A percentile compares a stretch with the other conserved stretches of the same genome.
These are phyloP conservation scores for Cytidiella melzeri DNA, from an alignment of 768 basidiomycete genomes.

Conservation along the genomic window DNA sequence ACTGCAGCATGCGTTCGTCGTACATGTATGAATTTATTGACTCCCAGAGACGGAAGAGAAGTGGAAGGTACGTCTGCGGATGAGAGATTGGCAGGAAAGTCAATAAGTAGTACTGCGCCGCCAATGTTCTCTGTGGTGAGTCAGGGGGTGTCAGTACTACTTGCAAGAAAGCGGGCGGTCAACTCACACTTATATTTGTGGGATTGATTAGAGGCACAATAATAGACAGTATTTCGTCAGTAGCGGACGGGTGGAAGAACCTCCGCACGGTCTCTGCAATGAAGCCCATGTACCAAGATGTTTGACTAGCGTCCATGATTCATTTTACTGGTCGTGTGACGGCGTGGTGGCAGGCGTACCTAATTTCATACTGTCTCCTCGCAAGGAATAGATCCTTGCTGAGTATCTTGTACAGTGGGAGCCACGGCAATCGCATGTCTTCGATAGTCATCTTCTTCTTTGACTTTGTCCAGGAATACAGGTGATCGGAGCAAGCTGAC, in stretches of 20 bases:
- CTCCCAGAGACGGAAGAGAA: constrained; percentile 84
- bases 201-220: constrained; percentile 79
- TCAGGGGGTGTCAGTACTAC: neutral
- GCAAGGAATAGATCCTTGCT: constrained; percentile 72
- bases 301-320: constrained; percentile 38
- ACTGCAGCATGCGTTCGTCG: constrained; percentile 85
- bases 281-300: constrained; percentile 74
- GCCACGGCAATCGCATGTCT: constrained; percentile 80
- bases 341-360: constrained; percentile 34
- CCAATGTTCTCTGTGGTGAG: constrained; percentile 52
- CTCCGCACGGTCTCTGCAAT: constrained; percentile 62
- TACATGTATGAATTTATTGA: constrained; percentile 85
- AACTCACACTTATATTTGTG: constrained; percentile 62
- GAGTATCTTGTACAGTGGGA: constrained; percentile 67
- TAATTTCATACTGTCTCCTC: constrained; percentile 73
- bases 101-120: constrained; percentile 79
- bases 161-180: neutral
- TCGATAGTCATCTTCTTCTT: constrained; percentile 72
- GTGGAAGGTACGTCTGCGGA: constrained; percentile 77
- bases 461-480: constrained; percentile 54
- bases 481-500: constrained; percentile 58
- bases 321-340: neutral
- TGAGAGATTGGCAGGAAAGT: constrained; percentile 83
- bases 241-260: constrained; percentile 87
- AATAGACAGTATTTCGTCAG: constrained; percentile 81